These are phyloP conservation scores for Lepiota venenata DNA, from an alignment of 768 basidiomycete genomes.

Conservation along the genomic window DNA sequence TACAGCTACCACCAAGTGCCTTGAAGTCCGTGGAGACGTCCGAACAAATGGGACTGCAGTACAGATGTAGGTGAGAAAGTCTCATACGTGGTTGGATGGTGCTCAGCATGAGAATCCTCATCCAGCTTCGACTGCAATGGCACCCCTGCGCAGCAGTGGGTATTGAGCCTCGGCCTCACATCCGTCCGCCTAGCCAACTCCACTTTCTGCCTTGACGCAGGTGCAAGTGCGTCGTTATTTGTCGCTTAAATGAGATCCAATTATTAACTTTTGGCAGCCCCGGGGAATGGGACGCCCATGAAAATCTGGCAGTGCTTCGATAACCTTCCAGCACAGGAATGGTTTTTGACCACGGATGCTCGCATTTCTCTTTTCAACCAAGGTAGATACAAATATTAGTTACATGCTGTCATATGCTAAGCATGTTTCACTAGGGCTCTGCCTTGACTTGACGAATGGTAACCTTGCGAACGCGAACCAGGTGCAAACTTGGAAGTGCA, in stretches of 20 bases:
- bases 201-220: conserved; percentile 32
- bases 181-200: conserved; percentile 23
- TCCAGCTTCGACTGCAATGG: conserved; percentile 31
- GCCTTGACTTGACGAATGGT: conserved; percentile 28
- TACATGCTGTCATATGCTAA: background rate
- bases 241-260: background rate
- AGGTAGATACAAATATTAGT: conserved; percentile 13
- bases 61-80: conserved; percentile 24
- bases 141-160: conserved; percentile 28
- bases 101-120: too few species aligned
- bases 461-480: conserved; percentile 22
- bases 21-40: conserved; percentile 26
- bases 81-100: background rate
- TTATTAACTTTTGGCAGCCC: conserved; percentile 15
- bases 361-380: conserved; percentile 17
- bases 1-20: conserved; percentile 20
- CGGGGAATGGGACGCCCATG: conserved; percentile 21
- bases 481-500: conserved; percentile 27
- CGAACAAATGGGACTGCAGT: conserved; percentile 29
- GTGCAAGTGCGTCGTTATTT: conserved; percentile 21
- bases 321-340: conserved; percentile 25
- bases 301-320: conserved; percentile 31
- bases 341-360: conserved; percentile 21
- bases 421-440: conserved; percentile 15
- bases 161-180: conserved; percentile 20